Percentiles rank a stretch among this genome's conserved stretches.
These are phyloP conservation scores for Hyaloscypha hepaticicola DNA, from an alignment of 495 filamentous ascomycete species.

Conservation along the genomic window DNA sequence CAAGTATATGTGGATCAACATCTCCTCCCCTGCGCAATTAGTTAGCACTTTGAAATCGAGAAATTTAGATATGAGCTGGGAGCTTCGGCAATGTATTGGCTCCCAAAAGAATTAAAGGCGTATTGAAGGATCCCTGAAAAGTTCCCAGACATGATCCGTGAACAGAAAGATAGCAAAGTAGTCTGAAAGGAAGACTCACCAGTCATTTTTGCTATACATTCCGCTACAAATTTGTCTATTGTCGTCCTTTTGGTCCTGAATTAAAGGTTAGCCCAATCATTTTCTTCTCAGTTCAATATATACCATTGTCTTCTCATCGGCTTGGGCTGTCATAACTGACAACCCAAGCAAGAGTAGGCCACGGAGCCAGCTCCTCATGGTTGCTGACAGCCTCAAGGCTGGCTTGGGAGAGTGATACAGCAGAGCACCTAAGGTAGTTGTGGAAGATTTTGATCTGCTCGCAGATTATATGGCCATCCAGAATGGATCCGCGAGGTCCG, in stretches of 20 bases:
- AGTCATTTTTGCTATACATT: slow-evolving; percentile 91
- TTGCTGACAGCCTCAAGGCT: slow-evolving; percentile 31
- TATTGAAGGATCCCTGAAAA: neutral
- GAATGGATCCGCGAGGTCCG: slow-evolving; percentile 13
- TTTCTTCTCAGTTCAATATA: slow-evolving; percentile 30
- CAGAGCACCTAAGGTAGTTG: neutral
- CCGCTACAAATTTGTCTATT: slow-evolving; percentile 88
- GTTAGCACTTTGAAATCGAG: neutral
- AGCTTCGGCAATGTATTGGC: neutral
- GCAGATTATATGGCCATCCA: slow-evolving; percentile 23
- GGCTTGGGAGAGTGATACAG: slow-evolving; percentile 1
- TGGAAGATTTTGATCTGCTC: neutral
- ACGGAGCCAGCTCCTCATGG: slow-evolving; percentile 55
- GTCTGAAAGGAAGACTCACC: slow-evolving; percentile 31
- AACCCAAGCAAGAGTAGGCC: slow-evolving; percentile 51
- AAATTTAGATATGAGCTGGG: neutral
- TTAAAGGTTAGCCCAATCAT: slow-evolving; percentile 2
- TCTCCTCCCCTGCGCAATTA: slow-evolving; percentile 60
- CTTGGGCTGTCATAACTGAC: slow-evolving; percentile 53
- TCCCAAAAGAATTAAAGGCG: neutral
- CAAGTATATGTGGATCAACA: slow-evolving; percentile 82
- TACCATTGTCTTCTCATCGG: slow-evolving; percentile 61
- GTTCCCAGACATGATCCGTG: neutral
- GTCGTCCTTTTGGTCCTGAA: slow-evolving; percentile 69
- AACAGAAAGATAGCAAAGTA: neutral